phyloP scores from a whole-genome alignment of 2,329 filamentous ascomycete genomes.

The Fusarium sp. region DNA sequence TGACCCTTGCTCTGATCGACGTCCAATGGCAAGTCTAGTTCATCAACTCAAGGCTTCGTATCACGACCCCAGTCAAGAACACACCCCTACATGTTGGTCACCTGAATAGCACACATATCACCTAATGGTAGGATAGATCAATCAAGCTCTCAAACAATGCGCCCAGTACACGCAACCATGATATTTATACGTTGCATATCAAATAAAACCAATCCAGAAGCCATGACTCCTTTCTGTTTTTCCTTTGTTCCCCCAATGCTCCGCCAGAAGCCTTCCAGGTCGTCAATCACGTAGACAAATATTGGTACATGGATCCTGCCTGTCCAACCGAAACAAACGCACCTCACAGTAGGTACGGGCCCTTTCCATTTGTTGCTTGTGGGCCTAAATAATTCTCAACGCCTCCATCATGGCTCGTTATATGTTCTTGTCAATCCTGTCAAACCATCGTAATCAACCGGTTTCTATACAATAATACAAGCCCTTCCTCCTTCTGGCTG shows the following conservation, averaged over 20 bases:
- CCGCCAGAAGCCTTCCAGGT: constrained; percentile 19
- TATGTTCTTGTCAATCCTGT: constrained; percentile 12
- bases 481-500: constrained; percentile 2
- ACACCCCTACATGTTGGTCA: background rate
- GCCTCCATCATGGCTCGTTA: constrained; percentile 35
- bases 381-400: constrained; percentile 17
- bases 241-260: constrained; percentile 21
- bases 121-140: background rate
- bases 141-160: background rate
- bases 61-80: background rate
- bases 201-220: background rate
- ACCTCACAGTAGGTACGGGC: constrained; percentile 6
- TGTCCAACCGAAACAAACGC: constrained; percentile 17
- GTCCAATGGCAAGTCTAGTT: background rate
- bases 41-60: background rate
- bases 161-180: constrained; percentile 14
- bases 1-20: background rate
- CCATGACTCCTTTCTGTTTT: constrained; percentile 29
- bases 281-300: constrained; percentile 31
- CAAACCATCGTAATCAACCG: constrained; percentile 11
- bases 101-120: background rate
- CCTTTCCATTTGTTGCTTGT: constrained; percentile 11
- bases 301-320: constrained; percentile 35
- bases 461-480: constrained; percentile 10
- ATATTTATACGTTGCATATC: constrained; percentile 28